These are phyloP conservation scores for Gaeumannomyces sp. DNA, from an alignment of 2,329 filamentous ascomycete species.

Conservation along the genomic window DNA sequence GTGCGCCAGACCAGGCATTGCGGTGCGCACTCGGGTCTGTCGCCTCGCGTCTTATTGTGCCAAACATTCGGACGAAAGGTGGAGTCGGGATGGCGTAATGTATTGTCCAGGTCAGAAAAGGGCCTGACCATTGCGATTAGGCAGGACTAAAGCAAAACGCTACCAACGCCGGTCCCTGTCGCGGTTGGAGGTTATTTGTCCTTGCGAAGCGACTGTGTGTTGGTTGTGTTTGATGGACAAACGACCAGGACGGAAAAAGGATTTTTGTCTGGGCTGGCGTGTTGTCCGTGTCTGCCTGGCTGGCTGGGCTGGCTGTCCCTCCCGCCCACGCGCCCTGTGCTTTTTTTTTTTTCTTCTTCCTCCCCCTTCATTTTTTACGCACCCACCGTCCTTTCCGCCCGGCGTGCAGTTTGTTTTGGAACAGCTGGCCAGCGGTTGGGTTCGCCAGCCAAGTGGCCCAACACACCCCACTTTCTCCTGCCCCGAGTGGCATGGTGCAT, in stretches of 20 bases:
- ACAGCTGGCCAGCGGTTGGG: neutral
- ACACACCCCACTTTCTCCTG: neutral
- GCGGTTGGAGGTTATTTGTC: neutral
- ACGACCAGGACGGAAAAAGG: neutral
- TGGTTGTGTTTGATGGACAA: neutral
- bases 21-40: neutral
- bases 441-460: neutral
- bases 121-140: neutral
- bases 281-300: neutral
- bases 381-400: neutral
- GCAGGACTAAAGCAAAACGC: neutral
- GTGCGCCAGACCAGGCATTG: neutral
- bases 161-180: slow-evolving; percentile 1
- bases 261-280: neutral
- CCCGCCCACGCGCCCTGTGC: neutral
- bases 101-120: neutral
- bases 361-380: neutral
- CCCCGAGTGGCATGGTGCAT: neutral
- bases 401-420: neutral
- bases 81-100: neutral
- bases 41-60: neutral
- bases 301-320: neutral
- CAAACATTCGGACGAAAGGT: slow-evolving; percentile 1
- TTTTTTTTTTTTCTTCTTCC: neutral
- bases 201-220: neutral